Evolutionary conservation across 2,329 filamentous ascomycete genomes (phyloP), one percentile per base, ranked within the genome.

Genomic region (Penicillium nordicum): DNA sequence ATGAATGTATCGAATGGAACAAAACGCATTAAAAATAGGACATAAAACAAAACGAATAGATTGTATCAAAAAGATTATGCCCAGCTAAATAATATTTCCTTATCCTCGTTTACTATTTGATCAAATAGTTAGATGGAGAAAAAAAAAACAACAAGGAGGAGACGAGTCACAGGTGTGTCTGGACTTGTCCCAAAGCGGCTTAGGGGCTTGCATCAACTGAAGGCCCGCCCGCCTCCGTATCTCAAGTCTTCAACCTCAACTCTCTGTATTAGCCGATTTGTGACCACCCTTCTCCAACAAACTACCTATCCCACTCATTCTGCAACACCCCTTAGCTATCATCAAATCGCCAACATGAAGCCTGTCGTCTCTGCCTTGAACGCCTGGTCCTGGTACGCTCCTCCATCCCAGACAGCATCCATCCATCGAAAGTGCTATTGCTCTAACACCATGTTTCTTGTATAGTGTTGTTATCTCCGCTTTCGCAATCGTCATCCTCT

Each of bases 1-100:
- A 89, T 34, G 92, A 97, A 55, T 97, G 93, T 72, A 87, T 96
- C 36, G 79, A 80, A 65, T 99, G 94, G 94, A 97, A 97, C 71
- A 77, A 74, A 50, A 61, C 62, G 29, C 69, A 77, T 63, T 74
- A 42, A 65, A 32, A 51, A 60, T 97, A 92, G 92, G 96, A 96
- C 69, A 76, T 8, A 73, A 54, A 60, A 58, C 43, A 67, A 76
- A 63, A 70, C 1, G 6, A 48, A 30, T 46, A 52, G 16, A 54
- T 32, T 5, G 23, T 18, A 43, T 16, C 12, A 50, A 27, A 42
- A 8, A 10, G 5, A 37, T 18, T 11, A 34, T n/a, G 1, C n/a
- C 4, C 3, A 25, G 1, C 5, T 1, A 12, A 46, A 46, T 11
- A 12, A 1, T n/a, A 34, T 36, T 36, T 25, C 4, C 14, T n/a